Base-by-base conservation (phyloP, 1,284 basidiomycete genomes). In the Tilletiopsis washingtonensis region DNA sequence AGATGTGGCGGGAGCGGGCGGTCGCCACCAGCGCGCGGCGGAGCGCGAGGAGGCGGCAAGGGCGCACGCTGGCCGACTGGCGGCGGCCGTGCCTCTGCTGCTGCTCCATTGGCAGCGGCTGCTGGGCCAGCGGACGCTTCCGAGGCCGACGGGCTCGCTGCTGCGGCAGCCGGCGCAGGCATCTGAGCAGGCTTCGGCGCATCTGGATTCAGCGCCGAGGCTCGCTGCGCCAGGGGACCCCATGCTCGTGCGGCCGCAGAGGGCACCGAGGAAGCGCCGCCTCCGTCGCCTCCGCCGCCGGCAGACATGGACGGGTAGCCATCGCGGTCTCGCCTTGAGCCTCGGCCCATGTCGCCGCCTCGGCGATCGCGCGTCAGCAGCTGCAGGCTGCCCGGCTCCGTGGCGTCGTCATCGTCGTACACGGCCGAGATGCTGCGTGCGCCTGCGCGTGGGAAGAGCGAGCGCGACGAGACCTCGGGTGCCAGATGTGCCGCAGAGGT, bases 211-310 rank as follows among this genome's bases (percentile, higher is more conserved):
- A 52, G 47, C 2, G 47, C 47, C 29, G 53, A 47, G 29, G 54
- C 50, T 9, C 61, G 48, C 40, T 56, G 59, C 7, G 68, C 69
- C 12, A 72, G 48, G 2, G 69, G 68, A 7, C 69, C 69, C 69
- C 69, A 72, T 19, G 50, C 50, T 20, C 50, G 24, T 9, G 34
- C 50, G 2, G 51, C 24, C 20, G 55, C 27, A 11, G 51, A 36
- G 14, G 49, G 9, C 11, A n/a, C n/a, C n/a, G n/a, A n/a, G n/a
- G n/a, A n/a, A n/a, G n/a, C n/a, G n/a, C n/a, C n/a, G n/a, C n/a
- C n/a, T n/a, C n/a, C n/a, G n/a, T n/a, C n/a, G n/a, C n/a, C n/a
- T n/a, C n/a, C n/a, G n/a, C n/a, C n/a, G n/a, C n/a, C n/a, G n/a
- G n/a, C n/a, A n/a, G n/a, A n/a, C n/a, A n/a, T n/a, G n/a, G n/a